Conservation (phyloP, 306 rosid genomes). For the Senna tora region DNA sequence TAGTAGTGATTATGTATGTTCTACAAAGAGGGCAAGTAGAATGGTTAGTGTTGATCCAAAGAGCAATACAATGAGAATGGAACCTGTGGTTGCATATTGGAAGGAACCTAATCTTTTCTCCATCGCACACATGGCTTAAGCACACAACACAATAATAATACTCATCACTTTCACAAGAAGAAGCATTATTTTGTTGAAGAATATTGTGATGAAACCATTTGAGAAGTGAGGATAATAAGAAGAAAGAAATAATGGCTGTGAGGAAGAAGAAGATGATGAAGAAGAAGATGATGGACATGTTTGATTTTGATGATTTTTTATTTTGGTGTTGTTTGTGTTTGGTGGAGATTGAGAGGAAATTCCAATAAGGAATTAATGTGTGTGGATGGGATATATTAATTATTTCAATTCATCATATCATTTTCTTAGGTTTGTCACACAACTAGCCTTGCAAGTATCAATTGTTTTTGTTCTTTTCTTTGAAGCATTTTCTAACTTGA, state of each 20-base stretch:
- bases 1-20: neutral
- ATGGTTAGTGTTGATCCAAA: slow-evolving; percentile 38
- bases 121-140: neutral
- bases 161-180: neutral
- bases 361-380: neutral
- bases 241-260: neutral
- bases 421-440: neutral
- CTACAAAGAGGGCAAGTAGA: slow-evolving; percentile 41
- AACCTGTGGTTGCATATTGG: slow-evolving; percentile 35
- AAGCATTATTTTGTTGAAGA: neutral
- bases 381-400: too few relatives aligned
- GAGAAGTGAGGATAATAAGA: too few relatives aligned
- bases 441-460: neutral
- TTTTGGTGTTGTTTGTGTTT: neutral
- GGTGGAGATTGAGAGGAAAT: neutral
- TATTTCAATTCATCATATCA: neutral
- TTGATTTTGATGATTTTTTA: neutral
- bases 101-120: slow-evolving; percentile 13
- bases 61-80: slow-evolving; percentile 28
- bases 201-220: slow-evolving; percentile 16
- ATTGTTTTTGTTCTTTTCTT: slow-evolving; percentile 9
- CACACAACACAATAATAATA: slow-evolving; percentile 38
- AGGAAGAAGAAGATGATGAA: neutral
- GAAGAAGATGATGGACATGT: slow-evolving; percentile 1
- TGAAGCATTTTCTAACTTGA: slow-evolving; percentile 12